Evolutionary conservation across 805 yeast species (phyloP), one percentile per base, ranked within the genome.

Genomic region (Zygosaccharomyces siamensis): DNA sequence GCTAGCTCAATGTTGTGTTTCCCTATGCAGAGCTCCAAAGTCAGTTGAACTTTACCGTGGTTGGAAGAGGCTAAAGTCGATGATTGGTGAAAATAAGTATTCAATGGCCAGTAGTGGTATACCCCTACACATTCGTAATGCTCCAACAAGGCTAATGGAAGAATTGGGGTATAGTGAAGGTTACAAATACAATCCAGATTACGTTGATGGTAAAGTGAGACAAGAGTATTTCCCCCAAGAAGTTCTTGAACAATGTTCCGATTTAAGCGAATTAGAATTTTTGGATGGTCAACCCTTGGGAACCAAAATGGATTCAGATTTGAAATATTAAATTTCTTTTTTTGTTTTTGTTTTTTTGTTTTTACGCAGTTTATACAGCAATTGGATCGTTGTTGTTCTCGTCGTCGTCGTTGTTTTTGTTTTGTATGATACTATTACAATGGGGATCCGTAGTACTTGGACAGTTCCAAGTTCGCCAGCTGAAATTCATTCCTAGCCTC

Each of bases 1-100:
- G 5, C 68, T 93, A 38, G 98, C 89, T 0, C 98, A 93, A 58
- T 89, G 97, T 67, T 90, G 95, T 1, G 89, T 86, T n/a, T 86
- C 90, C 57, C 71, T 93, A 21, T 95, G 97, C 0, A 69, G 80
- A 46, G 95, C 97, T 0, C 80, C 82, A 0, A 93, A 93, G 66
- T 85, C 95, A 7, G 89, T 93, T 5, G 84, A 84, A 59, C 81
- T 93, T 0, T 93, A 93, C 61, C 72, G 89, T 49, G 95, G 90
- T 0, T 83, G 89, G 76, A 76, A 82, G 8, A 68, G 73, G 27
- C 80, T 90, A n/a, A 86, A 82, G 51, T 61, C 73, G 1, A 71
- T 79, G 52, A 62, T 90, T 27, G 72, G 71, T 23, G 76, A 74
- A 21, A 85, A 86, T 2, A 77, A 73, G 8, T 71, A 55, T 33